Conservation (phyloP, 2,329 filamentous ascomycete species). For the Elsinoe arachidis region DNA sequence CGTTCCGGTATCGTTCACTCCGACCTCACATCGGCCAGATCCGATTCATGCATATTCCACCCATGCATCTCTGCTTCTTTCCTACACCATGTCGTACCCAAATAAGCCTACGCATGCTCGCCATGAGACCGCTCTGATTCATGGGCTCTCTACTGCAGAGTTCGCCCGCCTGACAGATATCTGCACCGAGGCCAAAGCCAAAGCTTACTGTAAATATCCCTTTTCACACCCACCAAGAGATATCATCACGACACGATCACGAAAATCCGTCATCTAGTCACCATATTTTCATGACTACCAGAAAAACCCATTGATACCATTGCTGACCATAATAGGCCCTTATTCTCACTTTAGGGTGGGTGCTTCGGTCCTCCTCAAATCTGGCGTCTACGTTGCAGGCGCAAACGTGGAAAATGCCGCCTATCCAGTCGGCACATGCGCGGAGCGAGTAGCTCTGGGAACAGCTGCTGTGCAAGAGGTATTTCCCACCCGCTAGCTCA, state of each 20-base stretch:
- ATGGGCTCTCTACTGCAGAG: constrained; percentile 53
- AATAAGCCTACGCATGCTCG: constrained; percentile 29
- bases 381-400: constrained; percentile 49
- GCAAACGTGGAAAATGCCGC: constrained; percentile 90
- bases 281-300: not conserved
- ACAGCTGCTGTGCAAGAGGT: constrained; percentile 56
- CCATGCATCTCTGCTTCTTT: not conserved
- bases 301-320: not conserved
- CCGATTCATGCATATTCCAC: not conserved
- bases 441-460: constrained; percentile 80
- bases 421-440: constrained; percentile 92
- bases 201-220: constrained; percentile 62
- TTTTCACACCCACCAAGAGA: not conserved
- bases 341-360: constrained; percentile 92
- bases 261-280: not conserved
- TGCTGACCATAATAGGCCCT: constrained; percentile 45
- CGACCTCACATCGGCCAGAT: constrained; percentile 1
- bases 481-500: constrained; percentile 1
- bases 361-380: constrained; percentile 58
- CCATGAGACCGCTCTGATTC: constrained; percentile 34
- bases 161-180: constrained; percentile 54
- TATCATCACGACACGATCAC: not conserved
- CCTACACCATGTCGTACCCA: constrained; percentile 16
- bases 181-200: constrained; percentile 62
- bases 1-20: constrained; percentile 1